Conservation (phyloP, 345 rosid genomes). For the Pistacia integerrima region DNA sequence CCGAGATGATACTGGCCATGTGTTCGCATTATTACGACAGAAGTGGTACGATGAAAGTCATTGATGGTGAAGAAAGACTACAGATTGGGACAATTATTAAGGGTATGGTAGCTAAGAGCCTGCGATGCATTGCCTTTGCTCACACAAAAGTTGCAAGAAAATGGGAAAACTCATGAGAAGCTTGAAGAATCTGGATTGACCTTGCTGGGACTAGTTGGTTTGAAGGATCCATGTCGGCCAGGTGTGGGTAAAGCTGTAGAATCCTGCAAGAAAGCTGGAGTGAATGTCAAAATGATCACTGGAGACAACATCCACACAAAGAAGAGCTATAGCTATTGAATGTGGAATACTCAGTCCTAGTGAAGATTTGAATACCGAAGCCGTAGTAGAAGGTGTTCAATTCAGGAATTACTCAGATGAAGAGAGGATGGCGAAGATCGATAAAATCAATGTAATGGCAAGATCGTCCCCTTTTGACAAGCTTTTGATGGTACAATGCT, state of each 20-base stretch:
- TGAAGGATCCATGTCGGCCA: conserved; percentile 50
- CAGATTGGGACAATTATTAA: conserved; percentile 29
- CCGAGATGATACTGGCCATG: conserved; percentile 53
- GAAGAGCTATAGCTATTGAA: conserved; percentile 42
- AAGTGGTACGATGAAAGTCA: conserved; percentile 19
- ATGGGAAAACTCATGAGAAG: conserved; percentile 1
- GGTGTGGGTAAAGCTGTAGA: conserved; percentile 43
- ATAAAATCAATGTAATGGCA: conserved; percentile 44
- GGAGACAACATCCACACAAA: conserved; percentile 43
- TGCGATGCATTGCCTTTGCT: conserved; percentile 57
- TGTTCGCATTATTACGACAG: conserved; percentile 33
- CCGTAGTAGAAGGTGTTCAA: conserved; percentile 36
- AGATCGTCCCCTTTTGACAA: conserved; percentile 61
- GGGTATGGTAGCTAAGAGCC: conserved; percentile 47
- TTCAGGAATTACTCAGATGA: conserved; percentile 33
- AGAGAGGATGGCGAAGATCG: conserved; percentile 31
- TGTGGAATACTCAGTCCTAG: conserved; percentile 37
- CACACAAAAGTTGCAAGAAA: conserved; percentile 19
- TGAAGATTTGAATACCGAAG: conserved; percentile 10
- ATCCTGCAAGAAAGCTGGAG: conserved; percentile 38
- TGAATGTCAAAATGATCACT: conserved; percentile 41
- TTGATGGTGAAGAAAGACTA: conserved; percentile 35
- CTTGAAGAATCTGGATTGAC: conserved; percentile 33
- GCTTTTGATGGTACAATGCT: conserved; percentile 46
- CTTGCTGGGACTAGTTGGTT: conserved; percentile 39